Evolutionary conservation across 805 yeast genomes (phyloP), one percentile per base, ranked within the genome.

Genomic region (Wickerhamiella kazuoi): DNA sequence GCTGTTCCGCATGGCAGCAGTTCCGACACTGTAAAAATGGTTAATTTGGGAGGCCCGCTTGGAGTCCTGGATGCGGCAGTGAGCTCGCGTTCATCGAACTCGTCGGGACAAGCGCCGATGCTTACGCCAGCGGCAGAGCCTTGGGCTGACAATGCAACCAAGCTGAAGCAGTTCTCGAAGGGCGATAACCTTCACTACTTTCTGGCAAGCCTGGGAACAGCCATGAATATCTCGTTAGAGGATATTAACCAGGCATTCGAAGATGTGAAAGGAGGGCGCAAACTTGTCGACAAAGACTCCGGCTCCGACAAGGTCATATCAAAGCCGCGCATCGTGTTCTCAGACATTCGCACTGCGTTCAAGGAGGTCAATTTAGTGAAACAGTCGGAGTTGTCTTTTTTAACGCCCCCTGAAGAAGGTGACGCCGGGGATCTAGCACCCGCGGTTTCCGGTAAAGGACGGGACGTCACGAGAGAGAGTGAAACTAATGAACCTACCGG

Each of bases 301-400:
- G 28, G 13, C 8, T 5, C 16, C 7, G 36, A 40, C 8, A 23
- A 23, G 26, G 26, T 11, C 6, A 11, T 23, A 11, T 21, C 43
- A 33, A 26, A 32, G 14, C 50, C 50, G 9, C 40, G 41, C 20
- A 56, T 58, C 11, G 53, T 56, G 3, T 52, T 60, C 2, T 47
- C 51, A 9, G 57, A 55, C 24, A 44, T 59, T 21, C 50, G 57
- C 15, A 48, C 52, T 2, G 58, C 61, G 13, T 55, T 59, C 47
- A 50, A 44, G 37, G 52, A 54, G 26, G 47, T 58, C 16, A 55
- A 47, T 13, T 36, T 53, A 8, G 51, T 54, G 40, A 53, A 47
- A 39, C 40, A 49, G 31, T 44, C 48, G 8, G 51, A 49, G 21
- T 44, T 53, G 18, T 51, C 51, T 39, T 46, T 54, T 26, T 43